Evolutionary conservation across 108 stramenopile species (phyloP), one percentile per base, ranked within the genome.

Genomic region (Conticribra guillardii): DNA sequence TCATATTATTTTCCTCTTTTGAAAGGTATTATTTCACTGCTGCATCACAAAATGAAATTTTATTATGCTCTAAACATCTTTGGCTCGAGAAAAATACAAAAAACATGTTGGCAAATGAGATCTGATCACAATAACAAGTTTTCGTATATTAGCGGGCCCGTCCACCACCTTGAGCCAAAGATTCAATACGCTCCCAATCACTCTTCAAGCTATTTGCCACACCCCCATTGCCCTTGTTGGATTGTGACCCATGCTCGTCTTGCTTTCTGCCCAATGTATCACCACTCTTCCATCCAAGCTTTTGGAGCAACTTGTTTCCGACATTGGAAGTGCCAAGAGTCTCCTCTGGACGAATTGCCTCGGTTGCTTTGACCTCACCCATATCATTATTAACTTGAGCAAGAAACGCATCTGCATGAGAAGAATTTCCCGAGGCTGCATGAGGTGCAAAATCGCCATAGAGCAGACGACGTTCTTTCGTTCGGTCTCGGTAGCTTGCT

Each of bases 151-250:
- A 41, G 11, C 37, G 37, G 11, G 37, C 33, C 51, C 30, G 29
- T 2, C 80, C 80, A 56, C 76, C 73, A 18, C 56, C 46, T 60
- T 73, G 71, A 33, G 89, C 88, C 71, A 90, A 33, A 4, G 85
- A 55, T 70, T 93, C 92, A 50, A 93, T 93, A 22, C 88, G 65
- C 44, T 91, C 87, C 92, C 92, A 93, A 62, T 93, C 92, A 69
- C 85, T 88, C 57, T 70, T 78, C 46, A 91, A 65, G 60, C 54
- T 53, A 44, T 48, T 65, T 49, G 49, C 51, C 5, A 23, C 74
- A 30, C 34, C 53, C 19, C 60, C 45, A 22, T 53, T 62, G 37
- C 16, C 50, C 65, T 56, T 73, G 11, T 41, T 41, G 2, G 64
- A 31, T 11, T 47, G 47, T 29, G 67, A 32, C 4, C 69, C 55